Evolutionary conservation across 2,329 filamentous ascomycete genomes (phyloP), one percentile per base, ranked within the genome.

Genomic region (Arachnomyces sp.): DNA sequence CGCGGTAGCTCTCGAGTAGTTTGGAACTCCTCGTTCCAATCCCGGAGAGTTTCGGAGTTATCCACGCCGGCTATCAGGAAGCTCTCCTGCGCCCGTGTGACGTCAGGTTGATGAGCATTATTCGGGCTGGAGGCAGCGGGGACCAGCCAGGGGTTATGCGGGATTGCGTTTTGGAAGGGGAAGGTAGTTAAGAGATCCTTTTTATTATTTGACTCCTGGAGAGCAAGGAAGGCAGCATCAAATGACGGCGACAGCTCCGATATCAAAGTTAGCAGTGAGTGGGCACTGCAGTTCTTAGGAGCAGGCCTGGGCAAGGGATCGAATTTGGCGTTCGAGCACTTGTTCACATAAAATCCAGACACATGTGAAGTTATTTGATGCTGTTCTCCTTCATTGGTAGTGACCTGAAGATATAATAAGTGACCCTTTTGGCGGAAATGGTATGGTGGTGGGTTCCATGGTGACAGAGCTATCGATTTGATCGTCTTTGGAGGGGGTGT

Each of bases 21-120:
- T 64, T 98, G 92, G 59, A 98, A 94, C 60, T 98, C 92, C 63
- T 98, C 92, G 54, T 98, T 98, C 90, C 93, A 98, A 63, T 98
- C 92, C 43, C 92, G 80, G 47, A 98, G 72, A 3, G 88, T 95
- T 58, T 98, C 92, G 0, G 87, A 86, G 60, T 90, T 95, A 56
- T 98, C 92, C 17, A 89, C 82, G 21, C 93, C 93, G 14, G 86
- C 78, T 44, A 96, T 80, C 44, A 98, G 71, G 59, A 86, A 95
- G 36, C 84, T 86, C 70, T 98, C 92, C 66, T 98, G 92, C 15
- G 89, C 86, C 40, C 93, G 80, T 15, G 89, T 86, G 46, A 88
- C 77, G 60, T 98, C 92, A 16, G 89, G 63, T 54, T 83, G 77
- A 61, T 98, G 92, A 43, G 77, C 69, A 55, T 74, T 80, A 46